These are phyloP conservation scores for Tagetes patula DNA, from an alignment of 129 eudicot species.

Conservation along the genomic window DNA sequence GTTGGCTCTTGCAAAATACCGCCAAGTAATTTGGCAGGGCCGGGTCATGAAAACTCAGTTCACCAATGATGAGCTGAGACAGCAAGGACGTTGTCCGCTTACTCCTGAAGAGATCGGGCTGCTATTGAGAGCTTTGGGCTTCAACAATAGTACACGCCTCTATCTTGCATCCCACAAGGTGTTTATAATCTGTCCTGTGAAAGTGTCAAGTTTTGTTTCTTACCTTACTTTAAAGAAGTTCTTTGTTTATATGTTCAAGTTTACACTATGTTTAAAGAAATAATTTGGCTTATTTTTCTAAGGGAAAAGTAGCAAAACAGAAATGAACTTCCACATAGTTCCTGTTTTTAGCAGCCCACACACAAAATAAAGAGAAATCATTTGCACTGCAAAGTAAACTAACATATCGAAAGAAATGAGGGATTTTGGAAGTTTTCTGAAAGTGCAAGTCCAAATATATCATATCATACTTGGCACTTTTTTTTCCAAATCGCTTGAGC, in stretches of 20 bases:
- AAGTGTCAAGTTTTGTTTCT: not conserved
- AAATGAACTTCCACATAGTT: not conserved
- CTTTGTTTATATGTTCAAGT: not conserved
- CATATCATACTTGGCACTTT: not conserved
- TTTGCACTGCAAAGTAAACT: not conserved
- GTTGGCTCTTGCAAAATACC: constrained; percentile 91
- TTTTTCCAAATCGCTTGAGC: too few species aligned
- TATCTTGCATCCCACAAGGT: constrained; percentile 99
- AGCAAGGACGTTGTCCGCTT: constrained; percentile 90
- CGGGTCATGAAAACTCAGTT: constrained; percentile 84
- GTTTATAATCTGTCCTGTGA: not conserved
- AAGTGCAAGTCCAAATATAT: not conserved
- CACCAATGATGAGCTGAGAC: constrained; percentile 78
- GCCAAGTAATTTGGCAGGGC: constrained; percentile 97
- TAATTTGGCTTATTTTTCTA: not conserved
- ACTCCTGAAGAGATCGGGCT: constrained; percentile 97
- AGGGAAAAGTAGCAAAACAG: not conserved
- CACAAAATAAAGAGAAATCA: too few species aligned
- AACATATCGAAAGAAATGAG: not conserved
- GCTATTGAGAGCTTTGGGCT: constrained; percentile 80
- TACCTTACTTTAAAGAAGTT: not conserved
- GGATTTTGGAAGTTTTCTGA: not conserved
- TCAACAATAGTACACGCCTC: constrained; percentile 65
- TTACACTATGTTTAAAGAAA: not conserved
- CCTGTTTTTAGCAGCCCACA: not conserved